Evolutionary conservation across 192 early-diverging fungal species (phyloP).

Genomic region (Chytriomyces sp.): DNA sequence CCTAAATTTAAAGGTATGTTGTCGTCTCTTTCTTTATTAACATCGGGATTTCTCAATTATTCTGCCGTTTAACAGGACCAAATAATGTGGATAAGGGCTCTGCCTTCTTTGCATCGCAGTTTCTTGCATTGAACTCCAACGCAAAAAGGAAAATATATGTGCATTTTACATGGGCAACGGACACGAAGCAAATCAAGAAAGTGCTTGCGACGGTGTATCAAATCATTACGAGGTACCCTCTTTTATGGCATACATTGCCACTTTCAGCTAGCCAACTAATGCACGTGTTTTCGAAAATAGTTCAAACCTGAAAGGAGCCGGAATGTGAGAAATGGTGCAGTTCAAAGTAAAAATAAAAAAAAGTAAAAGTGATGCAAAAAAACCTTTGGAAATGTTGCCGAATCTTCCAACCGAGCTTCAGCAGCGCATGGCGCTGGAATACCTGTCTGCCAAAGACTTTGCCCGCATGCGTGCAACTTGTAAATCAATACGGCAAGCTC

Average conservation of each 20-base stretch:
- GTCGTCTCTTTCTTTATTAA: background rate
- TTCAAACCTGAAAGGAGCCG: constrained; percentile 22
- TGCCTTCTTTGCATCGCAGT: constrained; percentile 50
- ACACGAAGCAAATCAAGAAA: constrained; percentile 60
- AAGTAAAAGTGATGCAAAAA: too few species aligned
- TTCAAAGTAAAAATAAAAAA: too few species aligned
- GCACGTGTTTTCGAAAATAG: constrained; percentile 2
- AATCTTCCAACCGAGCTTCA: background rate
- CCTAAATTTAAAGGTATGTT: constrained; percentile 59
- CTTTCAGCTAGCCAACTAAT: background rate
- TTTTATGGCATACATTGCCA: too few species aligned
- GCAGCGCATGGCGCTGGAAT: background rate
- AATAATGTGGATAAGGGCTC: constrained; percentile 51
- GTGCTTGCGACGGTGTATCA: constrained; percentile 41
- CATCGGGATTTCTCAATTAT: background rate
- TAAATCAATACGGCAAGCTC: background rate
- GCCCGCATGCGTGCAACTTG: background rate
- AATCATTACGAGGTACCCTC: constrained; percentile 29
- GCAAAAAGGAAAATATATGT: constrained; percentile 58
- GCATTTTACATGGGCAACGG: constrained; percentile 69
- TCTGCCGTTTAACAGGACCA: constrained; percentile 39
- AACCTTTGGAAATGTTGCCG: background rate
- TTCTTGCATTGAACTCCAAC: constrained; percentile 46
- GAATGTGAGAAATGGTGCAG: background rate
- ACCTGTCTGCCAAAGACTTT: background rate